Evolutionary conservation across 2,329 filamentous ascomycete species (phyloP).

Genomic region (Clonostachys chloroleuca): DNA sequence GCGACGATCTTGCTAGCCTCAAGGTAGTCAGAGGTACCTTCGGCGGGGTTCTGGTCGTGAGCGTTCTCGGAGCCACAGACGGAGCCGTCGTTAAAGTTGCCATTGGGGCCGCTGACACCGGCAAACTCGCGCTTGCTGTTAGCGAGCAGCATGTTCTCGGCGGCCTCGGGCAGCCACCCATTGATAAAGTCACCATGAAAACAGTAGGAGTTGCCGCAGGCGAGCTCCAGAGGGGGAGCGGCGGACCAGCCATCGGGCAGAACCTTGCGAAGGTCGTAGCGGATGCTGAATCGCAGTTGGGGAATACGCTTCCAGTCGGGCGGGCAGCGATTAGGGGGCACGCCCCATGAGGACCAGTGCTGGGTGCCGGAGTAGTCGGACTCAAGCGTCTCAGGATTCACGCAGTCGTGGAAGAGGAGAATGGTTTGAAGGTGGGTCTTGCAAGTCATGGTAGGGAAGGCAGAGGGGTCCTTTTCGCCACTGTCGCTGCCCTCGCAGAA

Average conservation of each 20-base stretch:
- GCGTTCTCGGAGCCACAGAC: slow-evolving; percentile 21
- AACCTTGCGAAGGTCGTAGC: slow-evolving; percentile 32
- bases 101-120: slow-evolving; percentile 16
- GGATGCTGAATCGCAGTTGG: slow-evolving; percentile 36
- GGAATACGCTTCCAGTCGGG: slow-evolving; percentile 34
- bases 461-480: slow-evolving; percentile 12
- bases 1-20: no score
- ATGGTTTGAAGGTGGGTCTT: slow-evolving; percentile 12
- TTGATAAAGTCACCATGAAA: slow-evolving; percentile 41
- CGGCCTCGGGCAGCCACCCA: slow-evolving; percentile 33
- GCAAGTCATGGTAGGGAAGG: slow-evolving; percentile 18
- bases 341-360: slow-evolving; percentile 5
- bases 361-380: slow-evolving; percentile 10
- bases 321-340: slow-evolving; percentile 26
- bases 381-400: slow-evolving; percentile 11
- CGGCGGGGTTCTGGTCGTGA: slow-evolving; percentile 29
- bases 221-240: slow-evolving; percentile 30
- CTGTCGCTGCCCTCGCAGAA: slow-evolving; percentile 21
- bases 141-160: slow-evolving; percentile 31
- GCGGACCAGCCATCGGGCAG: slow-evolving; percentile 36
- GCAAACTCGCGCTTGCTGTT: slow-evolving; percentile 25
- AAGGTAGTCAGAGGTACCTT: slow-evolving; percentile 31
- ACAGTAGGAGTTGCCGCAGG: slow-evolving; percentile 29
- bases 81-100: slow-evolving; percentile 6
- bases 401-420: slow-evolving; percentile 15